phyloP scores from a whole-genome alignment of 2,329 filamentous ascomycete genomes.

The Orbilia brochopaga region DNA sequence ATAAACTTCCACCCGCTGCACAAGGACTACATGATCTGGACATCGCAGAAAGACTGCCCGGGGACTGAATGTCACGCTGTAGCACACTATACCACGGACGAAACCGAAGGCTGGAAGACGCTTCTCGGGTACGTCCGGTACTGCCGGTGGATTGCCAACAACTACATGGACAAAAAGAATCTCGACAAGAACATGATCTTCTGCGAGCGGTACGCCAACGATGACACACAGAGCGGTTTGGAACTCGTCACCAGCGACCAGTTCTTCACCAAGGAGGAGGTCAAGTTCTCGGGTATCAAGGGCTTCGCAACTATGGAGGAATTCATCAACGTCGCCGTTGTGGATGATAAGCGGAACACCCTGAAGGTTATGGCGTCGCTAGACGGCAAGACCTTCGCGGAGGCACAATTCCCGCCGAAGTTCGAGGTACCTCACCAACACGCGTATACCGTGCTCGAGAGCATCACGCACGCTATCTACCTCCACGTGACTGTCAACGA shows the following conservation, averaged over 20 bases:
- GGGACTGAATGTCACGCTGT: conserved; percentile 69
- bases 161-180: conserved; percentile 61
- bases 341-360: conserved; percentile 69
- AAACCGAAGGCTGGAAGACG: conserved; percentile 78
- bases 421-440: conserved; percentile 78
- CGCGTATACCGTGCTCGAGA: conserved; percentile 91
- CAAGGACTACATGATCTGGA: conserved; percentile 90
- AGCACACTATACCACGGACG: conserved; percentile 78
- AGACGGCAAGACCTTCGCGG: conserved; percentile 80
- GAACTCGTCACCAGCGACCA: conserved; percentile 79
- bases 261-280: conserved; percentile 69
- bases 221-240: conserved; percentile 68
- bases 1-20: conserved; percentile 77
- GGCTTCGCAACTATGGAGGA: conserved; percentile 95
- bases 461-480: conserved; percentile 91
- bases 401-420: conserved; percentile 83
- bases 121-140: conserved; percentile 75
- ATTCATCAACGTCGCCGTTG: conserved; percentile 87
- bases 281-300: conserved; percentile 73
- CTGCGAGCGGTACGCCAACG: conserved; percentile 68
- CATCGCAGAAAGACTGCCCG: conserved; percentile 37
- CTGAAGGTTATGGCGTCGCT: conserved; percentile 82
- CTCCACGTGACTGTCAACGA: conserved; percentile 84
- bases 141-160: conserved; percentile 79
- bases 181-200: conserved; percentile 63